Base-by-base conservation (phyloP, 1,284 basidiomycete species). In the Schizophyllum amplum region DNA sequence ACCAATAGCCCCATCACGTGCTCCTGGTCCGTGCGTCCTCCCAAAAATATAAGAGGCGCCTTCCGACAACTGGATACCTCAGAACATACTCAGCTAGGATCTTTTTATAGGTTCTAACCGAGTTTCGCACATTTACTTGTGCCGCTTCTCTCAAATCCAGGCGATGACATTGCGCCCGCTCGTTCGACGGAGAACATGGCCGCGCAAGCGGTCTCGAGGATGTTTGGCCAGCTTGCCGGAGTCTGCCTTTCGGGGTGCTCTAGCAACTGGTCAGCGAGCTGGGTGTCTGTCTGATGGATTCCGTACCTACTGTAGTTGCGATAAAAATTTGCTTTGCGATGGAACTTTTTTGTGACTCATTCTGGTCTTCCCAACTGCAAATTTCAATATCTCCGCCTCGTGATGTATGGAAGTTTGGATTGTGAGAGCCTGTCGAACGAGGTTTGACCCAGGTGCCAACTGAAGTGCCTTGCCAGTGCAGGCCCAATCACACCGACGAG, bases 231-330 rank as follows among this genome's bases (percentile, higher is more conserved):
- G 20, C 24, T 21, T 48, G n/a, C 22, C 21, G 25, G 33, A 24
- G 54, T 55, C 22, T 49, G 42, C 54, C 22, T 42, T 21, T 27
- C 4, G n/a, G 54, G n/a, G 47, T 24, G 33, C 24, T 20, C 47
- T 46, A 20, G 46, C 11, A 15, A 47, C 21, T 48, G 33, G 42
- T 33, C 33, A 55, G 54, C 54, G 54, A 49, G 54, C 25, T 22
- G 54, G 47, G 54, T 25, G 54, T 55, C 46, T 55, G 54, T 55
- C 54, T 55, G 54, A 56, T 58, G 54, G 50, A 58, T 56, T 52
- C 13, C 11, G n/a, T 23, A 33, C 13, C 11, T 50, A 22, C 48
- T 21, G 48, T 50, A 50, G 15, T 21, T 50, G 48, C 48, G 22
- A 50, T 50, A 20, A 9, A 11, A 50, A 13, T 3, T 13, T 21